phyloP scores from a whole-genome alignment of 2,329 filamentous ascomycete genomes.

The Talaromyces sp. region DNA sequence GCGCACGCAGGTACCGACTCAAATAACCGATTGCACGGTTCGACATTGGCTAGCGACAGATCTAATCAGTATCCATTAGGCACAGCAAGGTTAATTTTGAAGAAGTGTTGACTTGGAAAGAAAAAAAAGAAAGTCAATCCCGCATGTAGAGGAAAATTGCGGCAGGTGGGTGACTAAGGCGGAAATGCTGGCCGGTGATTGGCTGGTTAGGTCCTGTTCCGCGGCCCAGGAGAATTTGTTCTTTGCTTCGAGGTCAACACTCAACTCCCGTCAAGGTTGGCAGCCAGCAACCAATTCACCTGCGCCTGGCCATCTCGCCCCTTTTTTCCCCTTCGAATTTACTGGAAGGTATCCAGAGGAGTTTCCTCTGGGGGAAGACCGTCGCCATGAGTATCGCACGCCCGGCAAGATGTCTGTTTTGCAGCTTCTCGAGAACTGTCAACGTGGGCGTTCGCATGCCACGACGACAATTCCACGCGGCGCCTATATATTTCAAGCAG shows the following conservation, averaged over 20 bases:
- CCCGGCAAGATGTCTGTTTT: constrained; percentile 47
- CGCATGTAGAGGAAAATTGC: background rate
- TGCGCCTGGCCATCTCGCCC: background rate
- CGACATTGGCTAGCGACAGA: constrained; percentile 5
- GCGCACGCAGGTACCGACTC: background rate
- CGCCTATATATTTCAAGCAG: constrained; percentile 34
- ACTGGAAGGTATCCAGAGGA: constrained; percentile 13
- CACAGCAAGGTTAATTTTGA: background rate
- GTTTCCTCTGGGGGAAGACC: constrained; percentile 8
- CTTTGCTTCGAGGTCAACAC: constrained; percentile 9
- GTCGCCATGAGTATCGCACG: constrained; percentile 46
- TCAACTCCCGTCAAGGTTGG: constrained; percentile 1
- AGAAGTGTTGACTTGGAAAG: background rate
- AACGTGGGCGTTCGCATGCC: constrained; percentile 35
- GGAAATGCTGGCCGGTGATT: constrained; percentile 6
- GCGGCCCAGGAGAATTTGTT: constrained; percentile 23
- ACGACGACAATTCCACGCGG: constrained; percentile 47
- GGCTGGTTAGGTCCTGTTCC: constrained; percentile 1
- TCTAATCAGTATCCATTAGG: background rate
- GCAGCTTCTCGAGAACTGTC: constrained; percentile 40
- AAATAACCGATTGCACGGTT: background rate
- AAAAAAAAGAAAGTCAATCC: background rate
- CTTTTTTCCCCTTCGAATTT: constrained; percentile 4
- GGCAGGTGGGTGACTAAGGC: constrained; percentile 4
- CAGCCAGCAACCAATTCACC: constrained; percentile 3